A percentile compares a stretch with the other conserved stretches of the same genome.
These are phyloP conservation scores for Daldinia vernicosa DNA, from an alignment of 495 filamentous ascomycete species.

Conservation along the genomic window DNA sequence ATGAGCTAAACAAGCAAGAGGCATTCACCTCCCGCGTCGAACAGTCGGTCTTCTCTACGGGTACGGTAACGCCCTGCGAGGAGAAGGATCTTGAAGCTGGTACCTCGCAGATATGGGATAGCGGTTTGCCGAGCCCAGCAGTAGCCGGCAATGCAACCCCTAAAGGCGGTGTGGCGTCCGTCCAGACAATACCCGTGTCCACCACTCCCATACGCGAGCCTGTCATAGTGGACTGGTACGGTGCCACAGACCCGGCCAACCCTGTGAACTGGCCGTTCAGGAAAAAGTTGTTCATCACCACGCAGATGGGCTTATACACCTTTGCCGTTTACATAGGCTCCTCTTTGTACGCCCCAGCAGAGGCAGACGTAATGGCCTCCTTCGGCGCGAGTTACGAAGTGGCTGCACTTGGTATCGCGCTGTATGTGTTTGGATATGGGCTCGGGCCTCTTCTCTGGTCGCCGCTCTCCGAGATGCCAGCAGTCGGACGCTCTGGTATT, in stretches of 20 bases:
- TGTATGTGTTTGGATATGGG: conserved; percentile 73
- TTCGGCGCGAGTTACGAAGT: conserved; percentile 63
- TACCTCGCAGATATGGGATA: conserved; percentile 8
- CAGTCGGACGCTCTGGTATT: conserved; percentile 68
- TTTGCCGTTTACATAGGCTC: conserved; percentile 60
- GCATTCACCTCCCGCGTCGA: conserved; percentile 1
- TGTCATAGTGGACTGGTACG: conserved; percentile 65
- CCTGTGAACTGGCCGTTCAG: conserved; percentile 62
- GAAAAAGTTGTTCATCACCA: conserved; percentile 55
- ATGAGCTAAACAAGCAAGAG: conserved; percentile 19
- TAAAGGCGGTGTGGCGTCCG: neutral
- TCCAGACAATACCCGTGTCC: conserved; percentile 1
- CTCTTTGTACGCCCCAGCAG: conserved; percentile 56
- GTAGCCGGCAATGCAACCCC: neutral
- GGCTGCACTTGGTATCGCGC: conserved; percentile 62
- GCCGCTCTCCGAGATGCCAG: conserved; percentile 71
- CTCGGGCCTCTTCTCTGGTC: conserved; percentile 61
- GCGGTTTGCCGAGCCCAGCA: conserved; percentile 2
- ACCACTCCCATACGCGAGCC: conserved; percentile 23
- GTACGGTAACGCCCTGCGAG: conserved; percentile 25
- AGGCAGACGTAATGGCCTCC: conserved; percentile 54
- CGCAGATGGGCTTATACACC: conserved; percentile 63
- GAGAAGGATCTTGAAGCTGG: conserved; percentile 38
- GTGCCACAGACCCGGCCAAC: conserved; percentile 60
- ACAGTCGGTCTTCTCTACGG: conserved; percentile 16